Evolutionary conservation across 352 stramenopile genomes (phyloP).

Genomic region (Pythium chondricola): DNA sequence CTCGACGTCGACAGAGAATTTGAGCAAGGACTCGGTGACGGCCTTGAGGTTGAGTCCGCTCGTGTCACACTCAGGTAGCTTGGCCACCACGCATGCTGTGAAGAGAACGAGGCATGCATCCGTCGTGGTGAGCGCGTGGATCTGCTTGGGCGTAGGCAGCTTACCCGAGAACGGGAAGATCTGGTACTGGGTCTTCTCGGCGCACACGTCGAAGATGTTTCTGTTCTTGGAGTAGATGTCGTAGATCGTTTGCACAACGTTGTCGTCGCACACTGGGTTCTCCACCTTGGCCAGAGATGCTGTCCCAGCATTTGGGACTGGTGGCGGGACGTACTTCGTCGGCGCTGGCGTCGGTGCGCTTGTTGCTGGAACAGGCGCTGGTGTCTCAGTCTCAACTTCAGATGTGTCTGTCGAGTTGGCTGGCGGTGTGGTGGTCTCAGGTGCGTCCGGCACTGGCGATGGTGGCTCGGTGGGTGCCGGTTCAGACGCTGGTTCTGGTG

Average conservation of each 20-base stretch:
- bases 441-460: background rate
- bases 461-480: too few species aligned
- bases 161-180: constrained; percentile 50
- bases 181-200: constrained; percentile 38
- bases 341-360: constrained; percentile 8
- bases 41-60: constrained; percentile 37
- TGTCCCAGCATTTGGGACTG: background rate
- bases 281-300: constrained; percentile 10
- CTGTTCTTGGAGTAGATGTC: constrained; percentile 48
- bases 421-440: background rate
- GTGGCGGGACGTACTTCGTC: constrained; percentile 5
- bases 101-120: constrained; percentile 47
- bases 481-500: too few species aligned
- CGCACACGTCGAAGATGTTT: constrained; percentile 43
- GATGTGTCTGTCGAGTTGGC: too few species aligned
- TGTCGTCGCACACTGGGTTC: constrained; percentile 5
- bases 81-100: constrained; percentile 33
- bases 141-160: constrained; percentile 33
- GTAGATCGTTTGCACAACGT: constrained; percentile 14
- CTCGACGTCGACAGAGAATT: constrained; percentile 44
- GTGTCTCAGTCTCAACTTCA: too few species aligned
- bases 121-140: constrained; percentile 34
- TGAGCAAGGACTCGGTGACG: constrained; percentile 41
- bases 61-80: constrained; percentile 43
- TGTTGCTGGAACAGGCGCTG: background rate